phyloP scores from a whole-genome alignment of 768 basidiomycete genomes.

The Rossbeevera mucosa region DNA sequence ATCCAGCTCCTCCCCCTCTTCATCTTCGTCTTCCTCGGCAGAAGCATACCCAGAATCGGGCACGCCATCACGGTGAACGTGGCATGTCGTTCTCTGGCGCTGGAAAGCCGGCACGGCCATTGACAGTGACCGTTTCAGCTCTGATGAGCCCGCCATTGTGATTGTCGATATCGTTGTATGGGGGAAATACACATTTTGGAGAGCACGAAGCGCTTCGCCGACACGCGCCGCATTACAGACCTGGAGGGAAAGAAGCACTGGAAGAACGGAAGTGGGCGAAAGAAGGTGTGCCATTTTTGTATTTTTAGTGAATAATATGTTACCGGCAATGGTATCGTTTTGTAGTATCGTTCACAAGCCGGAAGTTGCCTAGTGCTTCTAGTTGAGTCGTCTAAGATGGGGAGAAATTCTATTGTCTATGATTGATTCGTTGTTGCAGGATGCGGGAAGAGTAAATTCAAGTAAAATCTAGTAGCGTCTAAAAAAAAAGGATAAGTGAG shows the following conservation, averaged over 20 bases:
- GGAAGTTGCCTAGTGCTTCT: constrained; percentile 6
- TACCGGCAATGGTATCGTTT: constrained; percentile 3
- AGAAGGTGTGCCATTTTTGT: constrained; percentile 13
- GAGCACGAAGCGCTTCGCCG: constrained; percentile 36
- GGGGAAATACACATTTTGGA: constrained; percentile 53
- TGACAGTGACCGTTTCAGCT: constrained; percentile 17
- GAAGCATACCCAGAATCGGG: constrained; percentile 80
- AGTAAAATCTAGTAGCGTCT: background rate
- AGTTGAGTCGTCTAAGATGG: constrained; percentile 5
- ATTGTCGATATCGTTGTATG: constrained; percentile 14
- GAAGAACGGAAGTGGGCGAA: constrained; percentile 52
- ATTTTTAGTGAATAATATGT: background rate
- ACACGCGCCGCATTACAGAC: constrained; percentile 36
- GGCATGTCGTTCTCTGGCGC: constrained; percentile 17
- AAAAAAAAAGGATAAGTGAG: background rate
- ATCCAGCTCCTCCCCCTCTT: constrained; percentile 33
- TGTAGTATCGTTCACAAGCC: background rate
- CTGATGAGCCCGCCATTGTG: constrained; percentile 2
- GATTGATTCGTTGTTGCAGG: background rate
- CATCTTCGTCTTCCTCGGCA: constrained; percentile 53
- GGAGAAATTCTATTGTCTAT: constrained; percentile 14
- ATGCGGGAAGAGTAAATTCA: background rate
- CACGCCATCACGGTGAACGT: constrained; percentile 39
- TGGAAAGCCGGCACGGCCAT: constrained; percentile 20
- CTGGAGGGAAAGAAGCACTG: constrained; percentile 45